Base-by-base conservation (phyloP, 441 rosid species). In the Adansonia rubrostipa region DNA sequence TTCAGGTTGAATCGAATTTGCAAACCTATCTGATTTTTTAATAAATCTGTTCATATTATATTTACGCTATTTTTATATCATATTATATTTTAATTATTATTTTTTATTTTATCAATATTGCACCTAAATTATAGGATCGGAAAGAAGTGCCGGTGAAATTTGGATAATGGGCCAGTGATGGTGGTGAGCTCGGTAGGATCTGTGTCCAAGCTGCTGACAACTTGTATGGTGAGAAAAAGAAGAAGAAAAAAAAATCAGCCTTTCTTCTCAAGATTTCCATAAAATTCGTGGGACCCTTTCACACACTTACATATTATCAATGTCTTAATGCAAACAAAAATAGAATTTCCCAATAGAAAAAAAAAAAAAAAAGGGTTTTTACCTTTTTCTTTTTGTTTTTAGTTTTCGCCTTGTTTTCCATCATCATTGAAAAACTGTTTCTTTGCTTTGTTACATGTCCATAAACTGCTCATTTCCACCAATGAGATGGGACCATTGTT, bases 201-300 rank as follows among this genome's bases (percentile, higher is more conserved):
- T 81, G 85, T 83, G 85, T 71, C 69, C 66, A 72, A 83, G 87
- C 84, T 83, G 87, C 89, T 87, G 90, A 87, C 87, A 86, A 84
- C 87, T 87, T 80, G 84, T 69, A 24, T 44, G 9, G 80, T 75
- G 64, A 70, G 73, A 57, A 62, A 48, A 40, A 56, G 69, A 11
- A 28, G 11, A n/a, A 77, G 65, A 74, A 66, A 51, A 36, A 42
- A 22, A 51, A 57, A 71, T 61, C 56, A 53, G 50, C 72, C 73
- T 74, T 82, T 80, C 20, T 77, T 81, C 80, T 86, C 74, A 82
- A 81, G 83, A 84, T 83, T 85, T 86, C 79, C 80, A 83, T 71
- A 50, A 65, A 63, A 45, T 65, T 53, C 45, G 63, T 71, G 77
- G 84, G 84, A 20, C 80, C 77, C 67, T 14, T 5, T 54, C 45